Evolutionary conservation across 169 alveolate genomes (phyloP), one percentile per base, ranked within the genome.

Genomic region (Plasmodium reichenowi): DNA sequence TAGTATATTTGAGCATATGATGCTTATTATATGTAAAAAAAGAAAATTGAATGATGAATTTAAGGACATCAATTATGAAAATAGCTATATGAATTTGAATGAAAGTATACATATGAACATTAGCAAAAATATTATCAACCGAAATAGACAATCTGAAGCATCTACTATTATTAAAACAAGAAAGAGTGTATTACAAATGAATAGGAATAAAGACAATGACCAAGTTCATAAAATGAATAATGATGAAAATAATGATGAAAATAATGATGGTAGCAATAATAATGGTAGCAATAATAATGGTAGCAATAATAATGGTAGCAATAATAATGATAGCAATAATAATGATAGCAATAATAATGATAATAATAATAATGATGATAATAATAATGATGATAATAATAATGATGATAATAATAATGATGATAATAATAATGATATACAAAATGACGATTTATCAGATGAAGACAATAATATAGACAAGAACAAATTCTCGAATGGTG

Each of bases 1-100:
- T 56, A 86, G 92, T 54, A 86, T 86, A 29, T 86, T 86, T 48
- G 92, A 86, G 20, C 92, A 86, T 38, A 47, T 86, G 88, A 6
- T 86, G 12, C 92, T 72, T 26, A 56, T 86, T 12, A 72, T 86
- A 12, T 26, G 70, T 32, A 86, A 86, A 38, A 72, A 86, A 26
- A 86, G 71, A 60, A 86, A 86, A 56, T 67, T 86, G 22, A 86
- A 52, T 50, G 92, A 86, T 12, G 88, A 86, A 56, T 86, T 71
- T 86, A 86, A 52, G 43, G 92, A 86, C 17, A 15, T 58, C 22
- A 86, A 70, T 71, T 86, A 86, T 60, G 92, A 71, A 72, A 64
- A 86, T 50, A 48, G 88, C 3, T 86, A 60, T 26, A 86, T 86
- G 75, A 86, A 52, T 20, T 58, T 86, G 48, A 86, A 86, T 54